Percentiles rank a stretch among this genome's conserved stretches.
Evolutionary conservation across 441 rosid species (phyloP).

Genomic region (Rhodomyrtus psidioides): DNA sequence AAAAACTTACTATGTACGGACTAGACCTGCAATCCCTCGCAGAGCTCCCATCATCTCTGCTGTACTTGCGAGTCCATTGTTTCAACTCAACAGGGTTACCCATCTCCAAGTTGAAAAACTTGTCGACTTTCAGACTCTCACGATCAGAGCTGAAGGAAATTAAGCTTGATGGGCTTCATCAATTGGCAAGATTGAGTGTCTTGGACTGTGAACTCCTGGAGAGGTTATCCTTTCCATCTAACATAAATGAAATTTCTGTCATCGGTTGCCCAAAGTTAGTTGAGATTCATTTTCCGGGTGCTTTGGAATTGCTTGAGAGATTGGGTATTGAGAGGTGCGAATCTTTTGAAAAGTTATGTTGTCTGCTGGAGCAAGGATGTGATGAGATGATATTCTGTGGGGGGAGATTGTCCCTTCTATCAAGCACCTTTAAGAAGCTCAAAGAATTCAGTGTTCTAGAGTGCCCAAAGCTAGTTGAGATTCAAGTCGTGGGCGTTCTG

Average conservation of each 20-base stretch:
- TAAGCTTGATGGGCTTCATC: background rate
- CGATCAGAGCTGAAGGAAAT: background rate
- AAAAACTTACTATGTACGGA: background rate
- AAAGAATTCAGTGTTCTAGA: background rate
- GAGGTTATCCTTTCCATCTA: background rate
- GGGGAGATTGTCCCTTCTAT: background rate
- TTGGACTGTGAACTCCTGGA: background rate
- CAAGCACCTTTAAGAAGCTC: background rate
- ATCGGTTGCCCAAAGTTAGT: background rate
- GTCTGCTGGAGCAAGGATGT: background rate
- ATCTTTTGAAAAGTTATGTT: background rate
- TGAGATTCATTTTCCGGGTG: background rate
- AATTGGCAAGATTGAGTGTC: background rate
- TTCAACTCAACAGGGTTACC: background rate
- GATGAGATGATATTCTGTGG: background rate
- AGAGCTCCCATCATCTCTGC: background rate
- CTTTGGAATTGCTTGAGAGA: background rate
- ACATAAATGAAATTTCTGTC: background rate
- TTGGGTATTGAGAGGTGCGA: background rate
- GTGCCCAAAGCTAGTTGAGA: background rate
- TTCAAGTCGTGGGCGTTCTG: background rate
- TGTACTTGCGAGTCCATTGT: background rate
- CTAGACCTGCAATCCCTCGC: background rate
- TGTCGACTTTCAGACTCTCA: background rate
- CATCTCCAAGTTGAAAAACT: background rate